These are phyloP conservation scores for Fraxinus latifolia DNA, from an alignment of 305 asterid genomes.

Conservation along the genomic window DNA sequence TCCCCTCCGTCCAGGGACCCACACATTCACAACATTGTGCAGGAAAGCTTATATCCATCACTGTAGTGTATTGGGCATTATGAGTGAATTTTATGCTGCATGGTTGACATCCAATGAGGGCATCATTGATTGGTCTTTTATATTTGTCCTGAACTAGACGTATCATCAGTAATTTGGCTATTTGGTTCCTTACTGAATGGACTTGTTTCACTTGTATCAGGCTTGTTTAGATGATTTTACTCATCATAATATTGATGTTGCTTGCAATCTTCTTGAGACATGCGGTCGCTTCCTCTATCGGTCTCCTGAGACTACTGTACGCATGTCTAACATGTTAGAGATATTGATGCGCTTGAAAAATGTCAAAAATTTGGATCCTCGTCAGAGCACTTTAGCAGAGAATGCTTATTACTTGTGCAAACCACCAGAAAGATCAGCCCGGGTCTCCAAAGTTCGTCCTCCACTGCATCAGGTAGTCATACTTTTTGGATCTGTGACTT, in stretches of 20 bases:
- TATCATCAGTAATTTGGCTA: not conserved
- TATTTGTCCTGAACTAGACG: not conserved
- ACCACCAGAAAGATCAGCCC: conserved; percentile 99
- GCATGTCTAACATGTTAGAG: conserved; percentile 98
- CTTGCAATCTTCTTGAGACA: conserved; percentile 98
- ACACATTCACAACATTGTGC: not conserved
- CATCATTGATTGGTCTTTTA: not conserved
- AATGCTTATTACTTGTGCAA: conserved; percentile 97
- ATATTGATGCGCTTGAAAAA: conserved; percentile 96
- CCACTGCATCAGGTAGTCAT: conserved; percentile 85
- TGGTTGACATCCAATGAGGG: not conserved
- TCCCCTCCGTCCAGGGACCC: conserved; percentile 1
- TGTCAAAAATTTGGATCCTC: conserved; percentile 98
- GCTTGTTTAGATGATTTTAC: conserved; percentile 96
- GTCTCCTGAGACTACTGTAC: conserved; percentile 83
- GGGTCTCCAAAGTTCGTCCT: conserved; percentile 94
- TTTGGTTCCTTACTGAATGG: not conserved
- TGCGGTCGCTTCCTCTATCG: conserved; percentile 98
- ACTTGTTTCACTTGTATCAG: conserved; percentile 44
- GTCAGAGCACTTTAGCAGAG: conserved; percentile 92
- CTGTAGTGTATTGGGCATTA: not conserved
- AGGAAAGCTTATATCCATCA: not conserved
- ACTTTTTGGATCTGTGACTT: conserved; percentile 16
- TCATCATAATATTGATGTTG: conserved; percentile 95
- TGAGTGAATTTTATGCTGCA: not conserved